Base-by-base conservation (phyloP, 495 filamentous ascomycete species). In the Hypoxylon subgilvum region DNA sequence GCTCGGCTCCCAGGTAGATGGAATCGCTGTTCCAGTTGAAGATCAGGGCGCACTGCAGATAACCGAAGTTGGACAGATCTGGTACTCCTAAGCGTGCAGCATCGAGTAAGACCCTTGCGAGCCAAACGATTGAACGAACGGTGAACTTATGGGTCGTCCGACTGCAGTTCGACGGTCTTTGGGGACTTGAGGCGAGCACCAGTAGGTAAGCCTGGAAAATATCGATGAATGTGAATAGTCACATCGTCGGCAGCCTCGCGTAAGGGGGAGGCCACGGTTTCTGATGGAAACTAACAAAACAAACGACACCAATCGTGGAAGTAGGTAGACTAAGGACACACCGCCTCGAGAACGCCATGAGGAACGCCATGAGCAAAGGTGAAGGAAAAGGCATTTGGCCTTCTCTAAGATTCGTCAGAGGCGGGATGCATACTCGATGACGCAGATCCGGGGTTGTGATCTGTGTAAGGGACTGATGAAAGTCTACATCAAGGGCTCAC, bases 61-160 rank as follows among this genome's bases (percentile, higher is more conserved):
- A 70, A 61, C 67, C 67, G 67, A 70, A 52, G 67, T 68, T 31
- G 57, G 64, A 70, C 67, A 70, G 65, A 69, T 69, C 67, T 69
- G 50, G 67, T 69, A 65, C 67, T 57, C 57, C 57, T 56, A 42
- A 49, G 46, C 47, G 56, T 59, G 57, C 63, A 67, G 64, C 57
- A 69, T 69, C 67, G 59, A 27, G 23, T 62, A 52, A 63, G 54
- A 64, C 63, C 43, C 50, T 51, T 53, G 55, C 50, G 49, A 46
- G 41, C 46, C 36, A 46, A 60, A 47, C 60, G 34, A 62, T 59
- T 25, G 53, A 52, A 57, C 47, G 54, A 50, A 52, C 44, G 54
- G 59, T 21, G 45, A 51, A 23, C 22, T 13, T 25, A 43, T 39
- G 44, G 35, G 38, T 32, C 38, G 31, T 52, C 47, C 14, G 32